These are phyloP conservation scores for Xylariaceae sp. DNA, from an alignment of 2,329 filamentous ascomycete species.

Conservation along the genomic window DNA sequence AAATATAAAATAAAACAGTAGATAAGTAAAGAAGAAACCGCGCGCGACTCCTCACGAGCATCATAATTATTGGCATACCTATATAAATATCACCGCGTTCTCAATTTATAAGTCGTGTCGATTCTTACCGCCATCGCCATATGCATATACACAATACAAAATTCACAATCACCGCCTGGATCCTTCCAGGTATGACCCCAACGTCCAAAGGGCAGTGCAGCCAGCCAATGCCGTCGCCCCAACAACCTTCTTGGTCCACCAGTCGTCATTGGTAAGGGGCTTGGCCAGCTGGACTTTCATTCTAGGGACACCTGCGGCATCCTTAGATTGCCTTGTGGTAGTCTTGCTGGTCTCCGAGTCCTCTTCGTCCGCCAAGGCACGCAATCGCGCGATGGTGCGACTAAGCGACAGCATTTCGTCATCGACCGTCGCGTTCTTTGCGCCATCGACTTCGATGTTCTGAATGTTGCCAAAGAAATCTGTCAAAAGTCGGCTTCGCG, in stretches of 20 bases:
- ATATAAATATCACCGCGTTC: not conserved
- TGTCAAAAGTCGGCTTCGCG: conserved; percentile 76
- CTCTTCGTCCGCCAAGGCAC: conserved; percentile 45
- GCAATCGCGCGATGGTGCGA: conserved; percentile 56
- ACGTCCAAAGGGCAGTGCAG: conserved; percentile 56
- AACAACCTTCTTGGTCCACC: conserved; percentile 62
- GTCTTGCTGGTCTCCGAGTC: conserved; percentile 32
- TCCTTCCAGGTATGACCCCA: conserved; percentile 50
- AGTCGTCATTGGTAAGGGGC: conserved; percentile 60
- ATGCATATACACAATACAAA: not conserved
- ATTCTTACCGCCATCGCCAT: conserved; percentile 1
- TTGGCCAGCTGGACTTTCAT: conserved; percentile 50
- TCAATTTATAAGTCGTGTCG: not conserved
- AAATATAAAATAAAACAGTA: too few relatives aligned
- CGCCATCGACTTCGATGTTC: conserved; percentile 81
- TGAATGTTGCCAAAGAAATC: conserved; percentile 99
- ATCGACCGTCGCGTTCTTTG: conserved; percentile 54
- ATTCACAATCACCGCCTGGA: conserved; percentile 21
- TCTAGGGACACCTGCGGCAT: conserved; percentile 15
- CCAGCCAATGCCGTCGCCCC: conserved; percentile 60
- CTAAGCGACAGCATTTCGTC: conserved; percentile 78
- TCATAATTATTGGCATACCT: too few relatives aligned
- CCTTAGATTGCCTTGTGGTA: conserved; percentile 27
- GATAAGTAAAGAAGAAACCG: too few relatives aligned
- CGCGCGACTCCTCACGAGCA: too few relatives aligned